Percentiles rank a stretch among this genome's conserved stretches.
Evolutionary conservation across 1,284 basidiomycete species (phyloP).

Genomic region (Cutaneotrichosporon spelunceum): DNA sequence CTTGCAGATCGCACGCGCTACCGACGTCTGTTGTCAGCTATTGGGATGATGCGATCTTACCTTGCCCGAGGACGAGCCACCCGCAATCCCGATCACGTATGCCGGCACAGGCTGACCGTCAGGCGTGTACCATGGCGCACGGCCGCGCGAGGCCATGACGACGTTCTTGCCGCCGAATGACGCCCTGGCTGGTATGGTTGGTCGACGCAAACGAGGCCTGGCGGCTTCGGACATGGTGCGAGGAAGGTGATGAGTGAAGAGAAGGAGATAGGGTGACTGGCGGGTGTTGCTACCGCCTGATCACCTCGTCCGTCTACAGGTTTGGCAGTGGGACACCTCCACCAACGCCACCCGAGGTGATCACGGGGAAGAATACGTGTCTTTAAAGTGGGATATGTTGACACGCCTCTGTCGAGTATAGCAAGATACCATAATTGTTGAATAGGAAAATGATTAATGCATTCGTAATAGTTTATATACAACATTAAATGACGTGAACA

Average conservation of each 20-base stretch:
- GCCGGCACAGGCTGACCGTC: conserved; percentile 65
- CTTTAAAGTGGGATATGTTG: too few relatives aligned
- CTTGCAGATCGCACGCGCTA: conserved; percentile 81
- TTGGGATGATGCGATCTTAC: conserved; percentile 52
- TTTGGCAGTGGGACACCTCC: too few relatives aligned
- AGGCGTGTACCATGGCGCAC: conserved; percentile 60
- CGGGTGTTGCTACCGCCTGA: not conserved
- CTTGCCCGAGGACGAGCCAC: conserved; percentile 91
- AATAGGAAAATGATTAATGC: too few relatives aligned
- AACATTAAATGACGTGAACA: too few relatives aligned
- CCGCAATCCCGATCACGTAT: conserved; percentile 91
- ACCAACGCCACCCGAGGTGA: too few relatives aligned
- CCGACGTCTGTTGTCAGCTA: conserved; percentile 65
- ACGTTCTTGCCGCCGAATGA: conserved; percentile 62
- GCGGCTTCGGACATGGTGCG: not conserved
- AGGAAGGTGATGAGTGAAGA: not conserved
- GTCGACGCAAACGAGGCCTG: not conserved
- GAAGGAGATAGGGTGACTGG: not conserved
- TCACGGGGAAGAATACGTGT: too few relatives aligned
- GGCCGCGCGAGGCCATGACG: conserved; percentile 72
- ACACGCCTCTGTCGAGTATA: too few relatives aligned
- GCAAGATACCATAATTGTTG: too few relatives aligned
- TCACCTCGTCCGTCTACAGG: not conserved
- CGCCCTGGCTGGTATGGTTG: not conserved
- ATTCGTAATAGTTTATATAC: too few relatives aligned